phyloP scores from a whole-genome alignment of 202 grass and related monocot species.

The Setaria viridis region DNA sequence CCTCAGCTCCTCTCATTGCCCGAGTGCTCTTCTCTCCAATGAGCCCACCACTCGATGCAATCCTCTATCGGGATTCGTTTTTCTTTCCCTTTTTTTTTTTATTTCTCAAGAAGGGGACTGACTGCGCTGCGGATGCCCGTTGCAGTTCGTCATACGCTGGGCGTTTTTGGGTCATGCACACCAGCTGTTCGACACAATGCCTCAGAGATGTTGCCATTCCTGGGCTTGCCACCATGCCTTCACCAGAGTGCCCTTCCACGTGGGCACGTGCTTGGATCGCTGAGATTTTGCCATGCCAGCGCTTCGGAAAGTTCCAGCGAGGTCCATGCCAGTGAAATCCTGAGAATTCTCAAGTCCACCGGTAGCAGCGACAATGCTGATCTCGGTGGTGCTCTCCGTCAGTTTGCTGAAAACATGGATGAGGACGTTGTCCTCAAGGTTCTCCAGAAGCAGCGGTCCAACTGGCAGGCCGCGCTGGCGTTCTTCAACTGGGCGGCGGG shows the following conservation, averaged over 20 bases:
- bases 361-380: background rate
- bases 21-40: background rate
- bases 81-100: accelerated
- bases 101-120: background rate
- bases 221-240: background rate
- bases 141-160: slow-evolving; percentile 21
- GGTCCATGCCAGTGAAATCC: background rate
- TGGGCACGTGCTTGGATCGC: background rate
- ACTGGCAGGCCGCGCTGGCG: slow-evolving; percentile 58
- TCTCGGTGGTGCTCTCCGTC: slow-evolving; percentile 36
- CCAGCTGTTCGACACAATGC: slow-evolving; percentile 40
- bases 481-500: slow-evolving; percentile 65
- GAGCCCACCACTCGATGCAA: background rate
- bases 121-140: background rate
- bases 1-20: background rate
- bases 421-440: slow-evolving; percentile 62
- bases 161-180: background rate
- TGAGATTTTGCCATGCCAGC: slow-evolving; percentile 11
- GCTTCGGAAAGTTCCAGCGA: background rate
- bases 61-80: background rate
- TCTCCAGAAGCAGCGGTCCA: slow-evolving; percentile 61
- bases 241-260: background rate
- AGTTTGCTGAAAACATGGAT: slow-evolving; percentile 38
- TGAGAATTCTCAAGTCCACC: slow-evolving; percentile 52
- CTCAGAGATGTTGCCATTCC: background rate